Evolutionary conservation across 2,329 filamentous ascomycete genomes (phyloP).

Genomic region (Phaeosphaeriaceae sp.): DNA sequence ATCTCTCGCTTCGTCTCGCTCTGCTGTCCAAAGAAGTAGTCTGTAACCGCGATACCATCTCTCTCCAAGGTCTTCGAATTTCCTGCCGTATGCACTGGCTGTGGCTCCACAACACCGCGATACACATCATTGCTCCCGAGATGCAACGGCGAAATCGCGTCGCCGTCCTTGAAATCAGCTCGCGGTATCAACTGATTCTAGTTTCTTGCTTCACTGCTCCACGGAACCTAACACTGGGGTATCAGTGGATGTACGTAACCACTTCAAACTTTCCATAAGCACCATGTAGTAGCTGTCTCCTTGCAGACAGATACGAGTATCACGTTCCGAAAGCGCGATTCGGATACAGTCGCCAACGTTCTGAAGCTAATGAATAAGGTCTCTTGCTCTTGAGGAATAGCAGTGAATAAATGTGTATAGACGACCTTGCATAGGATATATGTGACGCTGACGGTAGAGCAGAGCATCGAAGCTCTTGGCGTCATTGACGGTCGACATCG

Average conservation of each 20-base stretch:
- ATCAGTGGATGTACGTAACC: not conserved
- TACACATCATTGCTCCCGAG: too few relatives aligned
- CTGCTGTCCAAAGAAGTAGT: not conserved
- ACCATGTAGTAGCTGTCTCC: too few relatives aligned
- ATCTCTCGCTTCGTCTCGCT: not conserved
- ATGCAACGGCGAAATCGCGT: not conserved
- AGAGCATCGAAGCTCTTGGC: not conserved
- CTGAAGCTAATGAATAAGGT: too few relatives aligned
- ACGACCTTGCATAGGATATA: too few relatives aligned
- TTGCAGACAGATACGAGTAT: too few relatives aligned
- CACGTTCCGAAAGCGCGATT: too few relatives aligned
- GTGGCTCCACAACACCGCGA: not conserved
- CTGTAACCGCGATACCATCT: not conserved
- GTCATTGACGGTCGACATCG: not conserved
- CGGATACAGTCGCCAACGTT: too few relatives aligned
- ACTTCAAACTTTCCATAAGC: not conserved
- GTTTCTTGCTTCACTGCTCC: not conserved
- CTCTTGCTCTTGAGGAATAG: too few relatives aligned
- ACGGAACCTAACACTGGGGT: not conserved
- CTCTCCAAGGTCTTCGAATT: not conserved
- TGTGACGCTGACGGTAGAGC: too few relatives aligned
- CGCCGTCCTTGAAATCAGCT: not conserved
- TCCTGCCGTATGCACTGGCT: not conserved
- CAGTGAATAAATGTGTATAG: too few relatives aligned
- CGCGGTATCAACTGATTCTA: slow-evolving; percentile 4